Conservation (phyloP, 345 rosid species). For the Pugionium cornutum region DNA sequence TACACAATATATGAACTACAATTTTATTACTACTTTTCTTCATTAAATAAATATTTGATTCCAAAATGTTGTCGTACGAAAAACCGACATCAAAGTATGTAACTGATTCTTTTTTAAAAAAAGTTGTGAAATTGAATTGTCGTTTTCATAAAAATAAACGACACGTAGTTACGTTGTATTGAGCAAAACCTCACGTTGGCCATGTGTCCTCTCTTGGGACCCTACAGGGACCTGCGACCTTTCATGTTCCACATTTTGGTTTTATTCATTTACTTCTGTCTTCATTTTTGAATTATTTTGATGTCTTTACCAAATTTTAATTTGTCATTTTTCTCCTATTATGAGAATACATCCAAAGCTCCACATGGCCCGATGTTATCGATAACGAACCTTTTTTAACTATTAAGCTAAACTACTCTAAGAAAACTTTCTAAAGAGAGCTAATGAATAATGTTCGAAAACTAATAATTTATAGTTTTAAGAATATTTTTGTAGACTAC, state of each 20-base stretch:
- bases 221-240: conserved; percentile 32
- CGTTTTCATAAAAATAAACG: conserved; percentile 20
- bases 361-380: conserved; percentile 37
- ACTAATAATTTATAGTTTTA: no score
- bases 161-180: conserved; percentile 27
- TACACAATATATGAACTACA: conserved; percentile 28
- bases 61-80: conserved; percentile 14
- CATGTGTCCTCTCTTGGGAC: conserved; percentile 36
- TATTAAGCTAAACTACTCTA: conserved; percentile 3
- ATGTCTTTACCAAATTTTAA: conserved; percentile 28
- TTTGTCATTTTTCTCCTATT: conserved; percentile 31
- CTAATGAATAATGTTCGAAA: conserved; percentile 12
- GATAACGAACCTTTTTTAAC: not conserved
- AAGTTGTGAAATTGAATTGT: conserved; percentile 9
- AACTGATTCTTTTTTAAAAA: conserved; percentile 10
- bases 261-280: conserved; percentile 9
- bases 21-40: not conserved
- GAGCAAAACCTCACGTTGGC: conserved; percentile 33
- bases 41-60: conserved; percentile 18
- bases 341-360: conserved; percentile 22
- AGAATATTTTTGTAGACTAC: no score
- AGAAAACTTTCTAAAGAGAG: not conserved
- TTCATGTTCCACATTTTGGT: conserved; percentile 30
- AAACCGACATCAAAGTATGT: conserved; percentile 32
- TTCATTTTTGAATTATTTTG: conserved; percentile 32